Base-by-base conservation (phyloP, 352 stramenopile species). In the Peronospora farinosa region DNA sequence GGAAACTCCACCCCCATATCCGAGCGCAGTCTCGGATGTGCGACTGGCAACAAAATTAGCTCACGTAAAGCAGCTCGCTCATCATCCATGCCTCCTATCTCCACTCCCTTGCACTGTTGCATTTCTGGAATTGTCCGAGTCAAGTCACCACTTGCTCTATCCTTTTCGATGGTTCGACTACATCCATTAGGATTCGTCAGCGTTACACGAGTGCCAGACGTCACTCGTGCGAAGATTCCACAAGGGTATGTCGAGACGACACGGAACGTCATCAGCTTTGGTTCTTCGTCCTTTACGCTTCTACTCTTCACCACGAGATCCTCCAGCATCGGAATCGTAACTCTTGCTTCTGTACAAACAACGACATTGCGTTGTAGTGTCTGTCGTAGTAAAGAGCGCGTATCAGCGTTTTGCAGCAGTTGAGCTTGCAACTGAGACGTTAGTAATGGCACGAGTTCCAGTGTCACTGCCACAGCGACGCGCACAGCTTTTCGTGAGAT, bases 1-100 rank as follows among this genome's bases (percentile, higher is more conserved):
- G 79, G 82, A 41, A 91, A 78, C 36, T 87, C 74, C 17, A 92
- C 58, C 10, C 63, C 57, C n/a, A 84, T 35, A 7, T 67, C 49
- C 0, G 60, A 62, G 3, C 75, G 62, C 7, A 75, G 36, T 43
- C 39, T 42, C 16, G 63, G 52, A 38, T 72, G 47, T 25, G 52
- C 41, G 16, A 86, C 47, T 1, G 78, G 74, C 28, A 92, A 40
- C 40, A 88, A 40, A 65, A 92, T 86, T 43, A 92, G 65, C 47
- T 92, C 78, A 9, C 76, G 60, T 7, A 92, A 35, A 6, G 68
- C 69, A 27, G 58, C 46, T 7, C 78, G 73, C 51, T 92, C 81
- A 11, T 64, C 63, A 11, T 88, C 73, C 21, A 92, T 68, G 0
- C 81, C 81, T n/a, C 75, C 81, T 11, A 92, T 62, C 17, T 64